Evolutionary conservation across 169 alveolate genomes (phyloP), one percentile per base, ranked within the genome.

Genomic region (Cystoisospora suis): DNA sequence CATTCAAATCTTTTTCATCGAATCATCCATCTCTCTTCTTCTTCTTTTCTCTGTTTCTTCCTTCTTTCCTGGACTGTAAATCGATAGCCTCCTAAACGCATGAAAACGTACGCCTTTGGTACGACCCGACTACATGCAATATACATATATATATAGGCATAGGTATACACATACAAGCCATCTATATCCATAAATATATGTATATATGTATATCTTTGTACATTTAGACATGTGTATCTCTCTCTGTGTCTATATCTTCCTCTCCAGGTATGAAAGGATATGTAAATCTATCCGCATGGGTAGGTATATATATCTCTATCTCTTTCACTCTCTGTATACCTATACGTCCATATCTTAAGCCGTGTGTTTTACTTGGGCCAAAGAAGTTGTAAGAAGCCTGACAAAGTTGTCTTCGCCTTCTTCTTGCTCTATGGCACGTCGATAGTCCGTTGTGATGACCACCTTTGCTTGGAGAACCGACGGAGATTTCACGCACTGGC

Each of bases 401-500:
- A 49, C 58, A 34, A 88, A 86, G 83, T 29, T 29, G 32, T 77
- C 81, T 53, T 20, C 44, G 65, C 89, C 83, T 40, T 88, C 92
- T n/a, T 75, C 89, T 15, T 75, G 72, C 29, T 86, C 85, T 44
- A 88, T 7, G 46, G 88, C 65, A 42, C 32, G 58, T 38, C 56
- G 72, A 59, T 72, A 77, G 85, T 79, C 92, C 79, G 79, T 75
- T 49, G 92, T 79, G 40, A 88, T 70, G 44, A 86, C 83, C 29
- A 90, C 36, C 44, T 70, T 72, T 36, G 72, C 89, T 47, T 70
- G 87, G 15, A 75, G 86, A 49, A 86, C 81, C 42, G 91, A 75
- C 40, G 88, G 90, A 72, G 88, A 79, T 36, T 81, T 69, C 40
- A 90, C 93, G 72, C 93, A 90, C 61, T 58, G 83, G 53, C 93